Conservation (phyloP, 2,329 filamentous ascomycete genomes). For the Tolypocladium sp. region DNA sequence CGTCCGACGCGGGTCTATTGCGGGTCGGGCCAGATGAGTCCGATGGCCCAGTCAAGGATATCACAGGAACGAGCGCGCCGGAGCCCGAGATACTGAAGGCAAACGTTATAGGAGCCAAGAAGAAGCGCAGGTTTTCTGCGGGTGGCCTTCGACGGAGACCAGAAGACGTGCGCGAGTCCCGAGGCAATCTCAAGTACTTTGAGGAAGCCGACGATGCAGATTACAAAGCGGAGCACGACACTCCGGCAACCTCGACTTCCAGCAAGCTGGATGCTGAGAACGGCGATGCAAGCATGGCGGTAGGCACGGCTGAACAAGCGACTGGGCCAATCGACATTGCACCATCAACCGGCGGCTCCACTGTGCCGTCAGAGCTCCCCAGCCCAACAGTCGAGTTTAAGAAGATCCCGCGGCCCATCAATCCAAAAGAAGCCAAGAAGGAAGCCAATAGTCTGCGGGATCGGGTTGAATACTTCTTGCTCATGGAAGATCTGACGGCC, state of each 20-base stretch:
- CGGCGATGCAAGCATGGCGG: background rate
- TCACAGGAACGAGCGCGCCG: constrained; percentile 56
- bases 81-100: constrained; percentile 47
- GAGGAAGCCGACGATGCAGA: constrained; percentile 81
- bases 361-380: constrained; percentile 22
- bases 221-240: constrained; percentile 39
- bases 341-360: constrained; percentile 2
- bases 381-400: constrained; percentile 25
- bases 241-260: background rate
- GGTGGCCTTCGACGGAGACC: constrained; percentile 71
- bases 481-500: constrained; percentile 89
- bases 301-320: background rate
- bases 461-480: constrained; percentile 83
- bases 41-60: constrained; percentile 36
- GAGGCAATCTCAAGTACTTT: constrained; percentile 80
- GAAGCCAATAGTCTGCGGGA: constrained; percentile 58
- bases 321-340: background rate
- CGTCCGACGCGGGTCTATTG: constrained; percentile 14
- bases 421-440: constrained; percentile 47
- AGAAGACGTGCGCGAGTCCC: constrained; percentile 57
- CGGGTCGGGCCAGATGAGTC: constrained; percentile 23
- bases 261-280: background rate
- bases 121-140: constrained; percentile 74
- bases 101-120: constrained; percentile 29
- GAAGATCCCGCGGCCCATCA: constrained; percentile 52